Evolutionary conservation across 257 asterid genomes (phyloP), one percentile per base, ranked within the genome.

Genomic region (Solanum infundibuliforme): DNA sequence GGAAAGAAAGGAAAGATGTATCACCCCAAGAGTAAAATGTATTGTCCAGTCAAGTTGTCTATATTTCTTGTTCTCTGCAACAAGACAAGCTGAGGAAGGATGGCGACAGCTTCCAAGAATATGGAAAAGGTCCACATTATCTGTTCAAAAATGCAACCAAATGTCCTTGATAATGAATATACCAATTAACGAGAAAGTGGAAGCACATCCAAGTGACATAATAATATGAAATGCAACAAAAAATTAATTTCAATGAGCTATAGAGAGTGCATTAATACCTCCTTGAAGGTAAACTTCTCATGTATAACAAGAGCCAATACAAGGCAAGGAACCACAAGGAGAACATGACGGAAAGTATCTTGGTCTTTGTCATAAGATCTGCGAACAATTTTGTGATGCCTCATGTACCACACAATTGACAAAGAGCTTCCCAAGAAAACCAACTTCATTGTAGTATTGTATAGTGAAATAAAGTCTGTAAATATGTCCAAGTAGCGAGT

Each of bases 11-110:
- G 84, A 43, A 79, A 43, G 52, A 73, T 20, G 8, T 76, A 38
- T 92, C 91, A 95, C 98, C 98, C 98, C 21, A 95, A 92, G 89
- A 95, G 96, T 62, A 94, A 83, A 87, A 95, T 95, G 55, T 95
- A 95, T 94, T 95, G 98, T 48, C 98, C 98, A 13, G 98, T 95
- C 93, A 95, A 92, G 88, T 95, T 95, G 93, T 95, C 98, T 35
- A 95, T 95, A 87, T 95, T 95, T 89, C 97, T 93, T 77, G 98
- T 95, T 87, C 98, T 93, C 91, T 95, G 98, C 92, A 95, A 89
- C 90, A 95, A 90, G 77, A 95, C 97, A 74, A 95, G 92, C 94
- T 94, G 98, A 87, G 98, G 98, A 91, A 95, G 93, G 89, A 95
- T 95, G 88, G 98, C 98, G 74, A 95, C 95, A 86, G 98, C 98